These are phyloP conservation scores for Erodium maritimum DNA, from an alignment of 345 rosid genomes.

Conservation along the genomic window DNA sequence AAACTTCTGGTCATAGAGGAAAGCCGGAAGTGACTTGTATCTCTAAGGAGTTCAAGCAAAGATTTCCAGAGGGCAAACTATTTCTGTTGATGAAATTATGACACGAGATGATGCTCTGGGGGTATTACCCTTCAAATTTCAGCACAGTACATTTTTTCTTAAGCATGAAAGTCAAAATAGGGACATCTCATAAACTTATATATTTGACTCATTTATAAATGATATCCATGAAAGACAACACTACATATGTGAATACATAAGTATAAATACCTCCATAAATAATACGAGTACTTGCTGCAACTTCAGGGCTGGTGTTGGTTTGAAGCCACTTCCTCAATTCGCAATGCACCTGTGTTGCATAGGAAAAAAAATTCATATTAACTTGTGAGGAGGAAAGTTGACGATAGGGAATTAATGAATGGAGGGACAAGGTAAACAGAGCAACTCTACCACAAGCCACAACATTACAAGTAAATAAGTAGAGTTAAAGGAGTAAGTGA, in stretches of 20 bases:
- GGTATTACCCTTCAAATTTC: background rate
- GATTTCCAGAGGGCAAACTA: background rate
- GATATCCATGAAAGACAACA: too few species aligned
- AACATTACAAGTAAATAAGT: too few species aligned
- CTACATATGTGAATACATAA: background rate
- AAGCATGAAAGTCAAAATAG: background rate
- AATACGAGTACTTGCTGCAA: slow-evolving; percentile 64
- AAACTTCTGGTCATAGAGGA: too few species aligned
- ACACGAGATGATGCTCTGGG: background rate
- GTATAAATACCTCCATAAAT: slow-evolving; percentile 84
- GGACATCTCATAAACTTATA: background rate
- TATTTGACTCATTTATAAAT: background rate
- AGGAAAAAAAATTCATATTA: too few species aligned
- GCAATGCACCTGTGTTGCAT: slow-evolving; percentile 43
- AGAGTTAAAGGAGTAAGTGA: background rate
- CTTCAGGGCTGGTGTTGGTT: slow-evolving; percentile 46
- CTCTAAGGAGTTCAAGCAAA: background rate
- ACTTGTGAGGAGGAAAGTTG: background rate
- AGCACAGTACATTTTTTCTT: background rate
- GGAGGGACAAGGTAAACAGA: background rate
- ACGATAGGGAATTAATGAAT: too few species aligned
- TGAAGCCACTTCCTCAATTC: slow-evolving; percentile 88
- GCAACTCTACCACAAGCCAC: background rate
- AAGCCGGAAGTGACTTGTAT: background rate
- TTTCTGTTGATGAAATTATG: background rate